A percentile compares a stretch with the other conserved stretches of the same genome.
Conservation (phyloP, 768 basidiomycete genomes). For the Terana coerulea region DNA sequence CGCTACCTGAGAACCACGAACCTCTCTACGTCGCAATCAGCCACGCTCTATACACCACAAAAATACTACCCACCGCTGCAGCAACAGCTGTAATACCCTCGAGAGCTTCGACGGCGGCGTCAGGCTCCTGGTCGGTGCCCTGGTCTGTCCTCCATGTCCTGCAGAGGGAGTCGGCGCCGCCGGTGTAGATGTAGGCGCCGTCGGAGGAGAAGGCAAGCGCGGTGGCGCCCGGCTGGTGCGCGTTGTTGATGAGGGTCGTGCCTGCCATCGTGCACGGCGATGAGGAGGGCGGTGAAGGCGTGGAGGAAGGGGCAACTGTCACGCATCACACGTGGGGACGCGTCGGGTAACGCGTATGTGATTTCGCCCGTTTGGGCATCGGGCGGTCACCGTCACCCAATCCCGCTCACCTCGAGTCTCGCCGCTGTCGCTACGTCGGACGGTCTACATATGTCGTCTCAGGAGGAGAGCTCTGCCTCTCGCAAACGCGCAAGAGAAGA, state of each 20-base stretch:
- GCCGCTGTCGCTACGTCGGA: too few relatives aligned
- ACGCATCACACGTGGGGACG: background rate
- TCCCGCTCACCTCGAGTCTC: too few relatives aligned
- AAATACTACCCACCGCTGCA: constrained; percentile 43
- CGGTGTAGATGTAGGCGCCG: constrained; percentile 69
- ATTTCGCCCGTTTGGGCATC: too few relatives aligned
- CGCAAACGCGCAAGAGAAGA: too few relatives aligned
- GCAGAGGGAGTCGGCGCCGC: constrained; percentile 69
- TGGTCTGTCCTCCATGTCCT: constrained; percentile 68
- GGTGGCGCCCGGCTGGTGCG: constrained; percentile 58
- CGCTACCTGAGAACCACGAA: constrained; percentile 53
- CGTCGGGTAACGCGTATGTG: constrained; percentile 7
- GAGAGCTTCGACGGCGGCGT: constrained; percentile 61
- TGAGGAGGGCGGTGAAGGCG: background rate
- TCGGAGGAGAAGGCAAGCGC: constrained; percentile 74
- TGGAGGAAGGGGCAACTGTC: constrained; percentile 4
- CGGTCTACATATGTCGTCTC: too few relatives aligned
- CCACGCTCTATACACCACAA: background rate
- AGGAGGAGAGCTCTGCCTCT: too few relatives aligned
- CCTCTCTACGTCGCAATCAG: constrained; percentile 33
- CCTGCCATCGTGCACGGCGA: constrained; percentile 15
- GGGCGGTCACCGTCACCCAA: too few relatives aligned
- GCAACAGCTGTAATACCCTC: constrained; percentile 62
- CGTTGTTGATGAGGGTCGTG: constrained; percentile 34
- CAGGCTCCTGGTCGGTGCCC: constrained; percentile 63